Evolutionary conservation across 805 yeast genomes (phyloP), one percentile per base, ranked within the genome.

Genomic region (Pichia membranifaciens): DNA sequence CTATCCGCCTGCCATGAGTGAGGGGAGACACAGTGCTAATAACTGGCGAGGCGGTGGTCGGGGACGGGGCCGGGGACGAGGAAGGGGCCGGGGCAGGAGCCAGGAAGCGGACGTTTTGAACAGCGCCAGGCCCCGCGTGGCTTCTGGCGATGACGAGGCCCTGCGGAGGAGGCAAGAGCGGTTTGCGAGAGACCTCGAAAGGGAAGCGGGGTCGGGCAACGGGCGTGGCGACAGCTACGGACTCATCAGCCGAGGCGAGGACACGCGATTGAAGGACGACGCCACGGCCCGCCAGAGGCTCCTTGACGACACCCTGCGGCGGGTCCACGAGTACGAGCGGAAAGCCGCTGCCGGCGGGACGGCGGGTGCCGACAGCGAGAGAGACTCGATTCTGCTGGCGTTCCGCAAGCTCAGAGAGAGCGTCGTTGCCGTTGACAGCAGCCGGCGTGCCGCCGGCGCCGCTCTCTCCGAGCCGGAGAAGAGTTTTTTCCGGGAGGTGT

Each of bases 241-340:
- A 0, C 65, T 78, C 43, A 61, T 81, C 7, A 82, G 87, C 52
- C 65, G 87, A 48, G 86, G 87, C 1, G 81, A 75, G 38, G 81
- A 75, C 47, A 58, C 58, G 44, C 58, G 75, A 35, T 65, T 82
- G 37, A 80, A 74, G 54, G 56, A 62, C 4, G 73, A 74, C 54
- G 67, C 66, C 3, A 43, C 47, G 4, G 75, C 72, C 9, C 64
- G 86, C 53, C 57, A 54, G 5, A 60, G 59, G 25, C 71, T 69
- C 44, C 75, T 74, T 54, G 54, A 59, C 2, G 52, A 61, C 33
- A 71, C 80, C 3, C 58, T 70, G 25, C 39, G 46, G 12, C 58
- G 66, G 17, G 36, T 57, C 28, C 22, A 53, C 39, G 42, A 48
- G 2, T 32, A 33, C 28, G 32, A 41, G 39, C 29, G 38, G n/a